Percentiles rank a stretch among this genome's conserved stretches.
Conservation (phyloP, 441 rosid genomes). For the Syzygium syzygioides region DNA sequence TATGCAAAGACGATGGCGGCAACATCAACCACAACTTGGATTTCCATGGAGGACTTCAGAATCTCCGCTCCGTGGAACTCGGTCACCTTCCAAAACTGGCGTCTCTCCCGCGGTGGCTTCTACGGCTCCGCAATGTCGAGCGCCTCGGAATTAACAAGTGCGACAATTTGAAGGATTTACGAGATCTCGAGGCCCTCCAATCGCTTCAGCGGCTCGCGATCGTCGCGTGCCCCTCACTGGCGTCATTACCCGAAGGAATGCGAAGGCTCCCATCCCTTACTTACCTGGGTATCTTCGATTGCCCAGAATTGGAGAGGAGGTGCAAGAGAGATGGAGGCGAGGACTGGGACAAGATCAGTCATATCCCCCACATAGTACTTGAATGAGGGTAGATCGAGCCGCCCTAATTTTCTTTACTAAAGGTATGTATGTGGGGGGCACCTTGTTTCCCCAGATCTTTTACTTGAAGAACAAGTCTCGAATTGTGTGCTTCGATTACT, state of each 20-base stretch:
- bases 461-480: too few species aligned
- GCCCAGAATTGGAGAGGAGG: neutral
- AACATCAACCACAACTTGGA: neutral
- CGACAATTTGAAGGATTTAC: too few species aligned
- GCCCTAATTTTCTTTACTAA: too few species aligned
- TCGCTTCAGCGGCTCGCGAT: neutral
- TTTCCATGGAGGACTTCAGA: neutral
- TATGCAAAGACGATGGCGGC: neutral
- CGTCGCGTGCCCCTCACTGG: fast-evolving
- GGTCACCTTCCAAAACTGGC: fast-evolving
- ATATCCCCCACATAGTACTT: too few species aligned
- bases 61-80: fast-evolving
- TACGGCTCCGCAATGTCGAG: too few species aligned
- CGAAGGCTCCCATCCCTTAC: neutral
- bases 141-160: fast-evolving
- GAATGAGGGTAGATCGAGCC: fast-evolving
- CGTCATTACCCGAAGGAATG: neutral
- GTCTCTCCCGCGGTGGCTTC: neutral
- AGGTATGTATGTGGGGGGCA: too few species aligned
- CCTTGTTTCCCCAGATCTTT: too few species aligned
- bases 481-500: too few species aligned
- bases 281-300: fast-evolving
- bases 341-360: too few species aligned
- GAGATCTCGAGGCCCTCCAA: too few species aligned
- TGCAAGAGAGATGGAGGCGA: too few species aligned